These are phyloP conservation scores for Trichoderma breve DNA, from an alignment of 2,329 filamentous ascomycete species.

Conservation along the genomic window DNA sequence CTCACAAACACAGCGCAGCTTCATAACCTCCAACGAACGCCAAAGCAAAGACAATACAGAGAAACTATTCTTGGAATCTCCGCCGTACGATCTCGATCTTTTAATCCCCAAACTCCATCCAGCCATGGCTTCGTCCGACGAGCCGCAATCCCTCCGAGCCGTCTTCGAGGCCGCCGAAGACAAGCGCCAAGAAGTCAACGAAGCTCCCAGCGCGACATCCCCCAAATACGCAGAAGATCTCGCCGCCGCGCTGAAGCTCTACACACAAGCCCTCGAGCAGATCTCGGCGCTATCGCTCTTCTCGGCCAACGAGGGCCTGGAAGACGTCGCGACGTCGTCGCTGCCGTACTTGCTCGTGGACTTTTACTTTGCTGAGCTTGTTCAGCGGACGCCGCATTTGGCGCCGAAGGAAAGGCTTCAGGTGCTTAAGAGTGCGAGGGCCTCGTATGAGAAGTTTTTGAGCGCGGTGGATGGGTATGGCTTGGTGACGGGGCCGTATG, in stretches of 20 bases:
- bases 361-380: slow-evolving; percentile 76
- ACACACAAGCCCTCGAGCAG: slow-evolving; percentile 69
- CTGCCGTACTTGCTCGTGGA: slow-evolving; percentile 80
- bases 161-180: slow-evolving; percentile 51
- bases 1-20: not conserved
- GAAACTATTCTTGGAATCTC: not conserved
- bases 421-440: slow-evolving; percentile 62
- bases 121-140: slow-evolving; percentile 31
- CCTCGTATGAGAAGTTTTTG: slow-evolving; percentile 76
- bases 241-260: slow-evolving; percentile 63
- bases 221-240: slow-evolving; percentile 67
- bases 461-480: slow-evolving; percentile 75
- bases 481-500: slow-evolving; percentile 63
- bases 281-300: slow-evolving; percentile 75
- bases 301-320: slow-evolving; percentile 83
- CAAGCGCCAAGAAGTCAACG: slow-evolving; percentile 58
- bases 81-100: not conserved
- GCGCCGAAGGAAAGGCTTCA: slow-evolving; percentile 56
- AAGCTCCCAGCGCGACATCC: slow-evolving; percentile 62
- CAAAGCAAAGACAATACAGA: not conserved
- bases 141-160: slow-evolving; percentile 50
- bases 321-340: slow-evolving; percentile 82
- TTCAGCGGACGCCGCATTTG: slow-evolving; percentile 62
- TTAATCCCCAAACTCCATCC: not conserved
- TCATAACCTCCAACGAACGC: not conserved